phyloP scores from a whole-genome alignment of 73 alveolate species.

The Breviolum minutum region DNA sequence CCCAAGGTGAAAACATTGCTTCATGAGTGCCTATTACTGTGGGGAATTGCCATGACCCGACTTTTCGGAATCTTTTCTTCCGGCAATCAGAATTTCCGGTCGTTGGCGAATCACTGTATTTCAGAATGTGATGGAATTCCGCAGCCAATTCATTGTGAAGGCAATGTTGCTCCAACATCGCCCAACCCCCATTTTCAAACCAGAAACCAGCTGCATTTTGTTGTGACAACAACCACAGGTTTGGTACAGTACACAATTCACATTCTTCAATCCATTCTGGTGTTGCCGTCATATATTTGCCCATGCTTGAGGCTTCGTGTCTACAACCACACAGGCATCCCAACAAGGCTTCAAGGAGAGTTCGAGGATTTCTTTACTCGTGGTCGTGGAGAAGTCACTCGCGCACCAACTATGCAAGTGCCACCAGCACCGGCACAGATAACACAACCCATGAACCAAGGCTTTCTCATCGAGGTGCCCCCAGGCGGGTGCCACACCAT shows the following conservation, averaged over 20 bases:
- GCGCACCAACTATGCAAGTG: not conserved
- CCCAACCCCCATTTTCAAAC: too few relatives aligned
- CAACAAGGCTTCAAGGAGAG: not conserved
- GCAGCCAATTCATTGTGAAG: too few relatives aligned
- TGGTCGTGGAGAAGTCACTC: not conserved
- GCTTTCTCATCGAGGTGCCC: not conserved
- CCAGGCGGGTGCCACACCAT: not conserved
- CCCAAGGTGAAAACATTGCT: too few relatives aligned
- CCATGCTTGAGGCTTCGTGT: conserved; percentile 1
- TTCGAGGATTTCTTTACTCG: conserved; percentile 39
- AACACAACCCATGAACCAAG: not conserved
- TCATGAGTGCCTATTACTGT: too few relatives aligned
- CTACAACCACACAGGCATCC: conserved; percentile 3
- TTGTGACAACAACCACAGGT: not conserved
- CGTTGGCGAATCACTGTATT: too few relatives aligned
- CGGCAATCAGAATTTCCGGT: too few relatives aligned
- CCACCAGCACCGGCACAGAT: not conserved
- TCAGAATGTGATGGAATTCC: too few relatives aligned
- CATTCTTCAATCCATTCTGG: too few relatives aligned
- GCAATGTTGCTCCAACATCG: too few relatives aligned
- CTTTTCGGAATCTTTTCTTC: too few relatives aligned
- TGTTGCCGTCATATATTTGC: not conserved
- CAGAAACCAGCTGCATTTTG: not conserved
- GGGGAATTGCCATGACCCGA: too few relatives aligned
- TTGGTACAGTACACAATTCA: not conserved